Conservation (phyloP, 192 early-diverging fungal genomes). For the Coemansia guatemalensis region DNA sequence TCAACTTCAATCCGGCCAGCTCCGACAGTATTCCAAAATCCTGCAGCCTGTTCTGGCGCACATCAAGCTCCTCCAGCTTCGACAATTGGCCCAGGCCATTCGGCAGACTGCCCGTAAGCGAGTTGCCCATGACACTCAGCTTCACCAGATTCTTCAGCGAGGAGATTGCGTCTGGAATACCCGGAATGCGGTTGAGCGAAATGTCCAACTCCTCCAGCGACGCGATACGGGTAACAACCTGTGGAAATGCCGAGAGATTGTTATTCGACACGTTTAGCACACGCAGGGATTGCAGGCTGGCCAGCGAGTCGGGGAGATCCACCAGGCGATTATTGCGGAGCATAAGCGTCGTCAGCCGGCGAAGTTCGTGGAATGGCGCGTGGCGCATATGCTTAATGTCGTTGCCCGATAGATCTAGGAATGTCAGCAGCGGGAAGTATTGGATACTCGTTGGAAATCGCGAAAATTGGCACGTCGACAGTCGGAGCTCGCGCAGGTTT, state of each 20-base stretch:
- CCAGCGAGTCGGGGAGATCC: constrained; percentile 65
- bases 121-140: constrained; percentile 75
- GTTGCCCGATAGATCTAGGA: constrained; percentile 79
- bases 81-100: constrained; percentile 57
- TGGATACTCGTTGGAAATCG: constrained; percentile 68
- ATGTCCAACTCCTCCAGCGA: constrained; percentile 72
- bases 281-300: constrained; percentile 59
- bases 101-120: constrained; percentile 70
- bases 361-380: constrained; percentile 63
- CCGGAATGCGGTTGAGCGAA: constrained; percentile 79
- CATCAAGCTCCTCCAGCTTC: constrained; percentile 71
- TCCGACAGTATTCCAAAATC: constrained; percentile 60
- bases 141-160: constrained; percentile 58
- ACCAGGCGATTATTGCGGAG: constrained; percentile 75
- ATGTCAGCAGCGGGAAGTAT: constrained; percentile 62
- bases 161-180: constrained; percentile 71
- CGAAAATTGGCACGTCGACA: constrained; percentile 70
- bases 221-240: constrained; percentile 59
- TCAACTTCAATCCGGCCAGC: constrained; percentile 59
- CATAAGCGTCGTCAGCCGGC: constrained; percentile 60
- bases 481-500: constrained; percentile 63
- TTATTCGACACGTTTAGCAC: constrained; percentile 80
- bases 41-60: constrained; percentile 78
- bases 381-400: constrained; percentile 64
- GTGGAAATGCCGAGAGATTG: constrained; percentile 68